Evolutionary conservation across 2,329 filamentous ascomycete species (phyloP), one percentile per base, ranked within the genome.

Genomic region (Westerdykella aurantiaca): DNA sequence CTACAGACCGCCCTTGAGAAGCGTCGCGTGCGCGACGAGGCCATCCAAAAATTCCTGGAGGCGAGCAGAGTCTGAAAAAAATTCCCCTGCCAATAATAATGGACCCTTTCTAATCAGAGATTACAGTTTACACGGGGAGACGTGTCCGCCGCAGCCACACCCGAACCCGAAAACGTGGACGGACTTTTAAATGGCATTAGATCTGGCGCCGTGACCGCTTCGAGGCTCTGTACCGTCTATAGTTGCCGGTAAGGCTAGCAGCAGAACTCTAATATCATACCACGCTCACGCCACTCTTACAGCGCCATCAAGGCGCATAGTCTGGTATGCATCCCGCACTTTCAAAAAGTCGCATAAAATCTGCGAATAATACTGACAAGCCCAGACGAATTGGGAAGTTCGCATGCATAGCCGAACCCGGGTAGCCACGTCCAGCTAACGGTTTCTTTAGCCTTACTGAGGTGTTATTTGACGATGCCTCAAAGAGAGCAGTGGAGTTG

Each of bases 401-500:
- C 13, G 74, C 17, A 80, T 46, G 73, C 70, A 0, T 77, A 76
- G 0, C 50, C 79, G 3, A 76, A 75, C 10, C 80, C 31, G 5
- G 7, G 79, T 49, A 71, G 76, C 5, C 69, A 68, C 7, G 45
- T 7, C 67, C 42, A 61, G 44, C 22, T 13, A 14, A 33, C 31
- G 12, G 12, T 18, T 17, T 33, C 33, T 33, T 69, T 38, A 69
- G 66, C 51, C 61, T 75, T 43, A 72, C 72, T 40, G 72, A 75
- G 51, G 70, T 74, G 48, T 62, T 74, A 47, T 74, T 74, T 51
- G 66, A 71, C 35, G 61, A 66, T 37, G 72, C 72, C 1, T 57
- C 70, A 16, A 49, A 59, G 21, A 59, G 64, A 33, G 72, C 73
- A 16, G 56, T 66, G 48, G 54, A 63, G 38, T 60, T 73, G 11